Conservation (phyloP, 768 basidiomycete species). For the Boletus speciosus region DNA sequence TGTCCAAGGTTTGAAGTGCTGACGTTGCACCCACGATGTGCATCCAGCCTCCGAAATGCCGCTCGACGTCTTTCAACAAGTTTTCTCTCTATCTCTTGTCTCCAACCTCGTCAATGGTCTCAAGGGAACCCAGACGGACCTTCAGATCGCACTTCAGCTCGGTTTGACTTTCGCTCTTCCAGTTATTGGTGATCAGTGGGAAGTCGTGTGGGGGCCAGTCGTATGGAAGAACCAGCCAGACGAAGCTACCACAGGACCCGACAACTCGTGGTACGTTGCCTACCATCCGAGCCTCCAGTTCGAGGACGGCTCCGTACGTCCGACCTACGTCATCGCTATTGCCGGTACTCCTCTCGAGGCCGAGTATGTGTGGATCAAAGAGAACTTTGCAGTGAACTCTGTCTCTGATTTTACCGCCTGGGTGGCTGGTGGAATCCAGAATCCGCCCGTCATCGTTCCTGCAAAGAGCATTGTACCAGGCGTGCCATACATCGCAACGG, state of each 20-base stretch:
- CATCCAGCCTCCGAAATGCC: conserved; percentile 6
- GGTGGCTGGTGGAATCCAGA: conserved; percentile 2
- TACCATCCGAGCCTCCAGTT: conserved; percentile 1
- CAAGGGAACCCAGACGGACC: neutral
- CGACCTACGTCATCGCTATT: conserved; percentile 13
- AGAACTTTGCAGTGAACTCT: conserved; percentile 5
- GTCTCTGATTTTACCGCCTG: conserved; percentile 11
- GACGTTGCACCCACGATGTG: neutral
- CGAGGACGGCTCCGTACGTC: conserved; percentile 9
- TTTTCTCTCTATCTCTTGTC: conserved; percentile 6
- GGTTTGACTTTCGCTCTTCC: neutral
- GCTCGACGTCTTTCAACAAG: conserved; percentile 16
- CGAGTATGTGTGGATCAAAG: neutral
- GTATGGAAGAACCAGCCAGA: conserved; percentile 13
- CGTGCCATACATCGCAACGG: neutral
- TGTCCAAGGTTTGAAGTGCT: neutral
- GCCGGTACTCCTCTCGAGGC: conserved; percentile 4
- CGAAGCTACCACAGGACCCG: neutral
- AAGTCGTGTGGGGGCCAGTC: conserved; percentile 12
- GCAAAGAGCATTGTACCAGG: neutral
- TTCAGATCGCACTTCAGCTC: neutral
- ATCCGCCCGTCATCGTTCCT: neutral
- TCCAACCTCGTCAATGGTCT: neutral
- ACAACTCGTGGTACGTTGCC: conserved; percentile 17
- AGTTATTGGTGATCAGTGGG: neutral